phyloP scores from a whole-genome alignment of 2,329 filamentous ascomycete genomes.

The Epichloe scottii region DNA sequence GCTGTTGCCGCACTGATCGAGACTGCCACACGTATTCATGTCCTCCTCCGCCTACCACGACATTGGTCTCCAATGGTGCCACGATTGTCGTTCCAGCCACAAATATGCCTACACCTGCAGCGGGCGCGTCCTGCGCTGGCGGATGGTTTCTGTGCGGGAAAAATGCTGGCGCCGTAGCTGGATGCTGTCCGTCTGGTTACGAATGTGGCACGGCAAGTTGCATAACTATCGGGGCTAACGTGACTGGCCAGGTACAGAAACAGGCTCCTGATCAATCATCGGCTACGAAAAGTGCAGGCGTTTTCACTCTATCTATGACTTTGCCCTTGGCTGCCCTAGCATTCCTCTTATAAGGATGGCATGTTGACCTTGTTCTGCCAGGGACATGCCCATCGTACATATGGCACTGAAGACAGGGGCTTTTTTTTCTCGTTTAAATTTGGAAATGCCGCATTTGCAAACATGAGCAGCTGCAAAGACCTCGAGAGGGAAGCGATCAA shows the following conservation, averaged over 20 bases:
- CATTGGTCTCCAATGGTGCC: constrained; percentile 52
- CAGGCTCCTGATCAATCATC: constrained; percentile 25
- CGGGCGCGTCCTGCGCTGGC: constrained; percentile 48
- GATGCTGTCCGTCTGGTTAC: constrained; percentile 75
- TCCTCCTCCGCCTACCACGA: constrained; percentile 45
- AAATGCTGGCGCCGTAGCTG: constrained; percentile 49
- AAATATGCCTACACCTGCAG: constrained; percentile 31
- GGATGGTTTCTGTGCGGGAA: constrained; percentile 67
- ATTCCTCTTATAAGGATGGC: background rate
- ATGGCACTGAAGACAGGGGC: too few species aligned
- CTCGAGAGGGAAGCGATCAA: too few species aligned
- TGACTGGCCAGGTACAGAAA: constrained; percentile 46
- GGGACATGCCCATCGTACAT: too few species aligned
- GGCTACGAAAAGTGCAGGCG: background rate
- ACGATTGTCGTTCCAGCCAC: constrained; percentile 57
- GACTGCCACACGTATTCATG: constrained; percentile 76
- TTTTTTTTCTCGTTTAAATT: too few species aligned
- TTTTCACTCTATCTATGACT: background rate
- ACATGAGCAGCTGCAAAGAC: too few species aligned
- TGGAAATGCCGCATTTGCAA: too few species aligned
- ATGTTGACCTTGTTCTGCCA: background rate
- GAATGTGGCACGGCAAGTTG: constrained; percentile 62
- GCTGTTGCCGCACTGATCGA: constrained; percentile 77
- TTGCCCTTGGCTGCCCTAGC: background rate
- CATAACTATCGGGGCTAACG: constrained; percentile 39